These are phyloP conservation scores for Mrakia gelida DNA, from an alignment of 768 basidiomycete species.

Conservation along the genomic window DNA sequence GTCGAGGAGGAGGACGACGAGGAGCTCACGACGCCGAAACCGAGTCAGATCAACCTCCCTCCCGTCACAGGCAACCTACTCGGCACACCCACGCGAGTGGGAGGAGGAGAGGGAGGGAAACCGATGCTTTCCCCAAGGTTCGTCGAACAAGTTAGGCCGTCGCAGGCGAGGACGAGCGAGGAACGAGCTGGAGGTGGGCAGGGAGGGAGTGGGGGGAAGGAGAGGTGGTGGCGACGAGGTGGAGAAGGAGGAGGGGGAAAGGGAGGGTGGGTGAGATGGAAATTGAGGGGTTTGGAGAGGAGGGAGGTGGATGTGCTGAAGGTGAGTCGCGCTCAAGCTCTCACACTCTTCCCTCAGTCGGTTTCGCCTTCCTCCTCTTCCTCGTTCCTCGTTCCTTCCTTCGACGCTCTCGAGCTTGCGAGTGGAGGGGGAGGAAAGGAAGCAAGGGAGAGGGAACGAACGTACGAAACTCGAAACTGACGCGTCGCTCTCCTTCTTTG, in stretches of 20 bases:
- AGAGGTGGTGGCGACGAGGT: neutral
- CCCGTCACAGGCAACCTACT: neutral
- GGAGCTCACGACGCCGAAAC: neutral
- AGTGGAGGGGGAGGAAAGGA: too few relatives aligned
- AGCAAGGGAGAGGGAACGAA: neutral
- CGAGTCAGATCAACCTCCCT: neutral
- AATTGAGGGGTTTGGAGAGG: neutral
- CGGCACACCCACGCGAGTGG: neutral
- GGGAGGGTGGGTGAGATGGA: neutral
- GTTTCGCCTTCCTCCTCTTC: too few relatives aligned
- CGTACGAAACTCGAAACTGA: neutral
- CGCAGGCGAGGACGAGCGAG: too few relatives aligned
- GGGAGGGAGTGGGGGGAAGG: neutral
- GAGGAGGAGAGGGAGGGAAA: too few relatives aligned
- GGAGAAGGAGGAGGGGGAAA: neutral
- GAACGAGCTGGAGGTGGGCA: too few relatives aligned
- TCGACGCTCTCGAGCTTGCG: too few relatives aligned
- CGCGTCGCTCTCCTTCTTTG: slow-evolving; percentile 52
- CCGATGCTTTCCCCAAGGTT: too few relatives aligned
- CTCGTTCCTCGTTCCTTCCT: neutral
- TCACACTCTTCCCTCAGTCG: neutral
- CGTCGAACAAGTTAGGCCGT: too few relatives aligned
- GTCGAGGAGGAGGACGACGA: neutral
- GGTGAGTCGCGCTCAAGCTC: neutral
- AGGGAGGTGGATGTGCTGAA: neutral